Base-by-base conservation (phyloP, 345 rosid genomes). In the Lumnitzera racemosa region DNA sequence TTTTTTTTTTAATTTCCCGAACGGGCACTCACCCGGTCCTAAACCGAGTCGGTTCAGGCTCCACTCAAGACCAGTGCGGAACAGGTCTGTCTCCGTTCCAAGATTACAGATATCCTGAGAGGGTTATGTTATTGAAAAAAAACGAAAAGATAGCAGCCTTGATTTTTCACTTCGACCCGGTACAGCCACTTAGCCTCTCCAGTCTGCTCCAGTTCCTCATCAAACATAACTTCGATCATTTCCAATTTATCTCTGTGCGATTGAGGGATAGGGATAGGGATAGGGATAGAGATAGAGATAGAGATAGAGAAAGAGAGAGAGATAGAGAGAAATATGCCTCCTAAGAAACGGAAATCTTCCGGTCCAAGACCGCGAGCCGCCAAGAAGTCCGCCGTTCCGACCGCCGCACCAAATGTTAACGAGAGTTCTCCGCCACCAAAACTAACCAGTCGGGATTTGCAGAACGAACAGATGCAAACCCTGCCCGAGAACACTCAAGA, bases 141-240 rank as follows among this genome's bases (percentile, higher is more conserved):
- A 29, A 29, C 1, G 7, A 29, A 29, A 29, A 29, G 3, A 29
- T 20, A 0, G 7, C 3, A 29, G 36, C 0, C 5, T 29, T 29
- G 36, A 3, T 29, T 29, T 3, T 29, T 29, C 36, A 29, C 36
- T 29, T 29, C 24, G 1, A 9, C 0, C 5, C 47, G 47, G 59
- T 67, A 61, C 52, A 65, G n/a, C 66, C 57, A 10, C 55, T 49
- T 52, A 61, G 29, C 41, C 56, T 15, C 51, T 4, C n/a, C 20
- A 20, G 20, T 20, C 20, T 43, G 56, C 55, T 7, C 49, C 49
- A 24, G 71, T 52, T 13, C 62, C 57, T 31, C 66, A 62, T 17
- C 61, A 25, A 11, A 12, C 13, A 56, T 31, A 27, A 53, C 53
- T 51, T 8, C 57, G 49, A 57, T 56, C 62, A 50, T 36, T 31